Conservation (phyloP, 2,329 filamentous ascomycete genomes). For the Macroventuria anomochaeta region DNA sequence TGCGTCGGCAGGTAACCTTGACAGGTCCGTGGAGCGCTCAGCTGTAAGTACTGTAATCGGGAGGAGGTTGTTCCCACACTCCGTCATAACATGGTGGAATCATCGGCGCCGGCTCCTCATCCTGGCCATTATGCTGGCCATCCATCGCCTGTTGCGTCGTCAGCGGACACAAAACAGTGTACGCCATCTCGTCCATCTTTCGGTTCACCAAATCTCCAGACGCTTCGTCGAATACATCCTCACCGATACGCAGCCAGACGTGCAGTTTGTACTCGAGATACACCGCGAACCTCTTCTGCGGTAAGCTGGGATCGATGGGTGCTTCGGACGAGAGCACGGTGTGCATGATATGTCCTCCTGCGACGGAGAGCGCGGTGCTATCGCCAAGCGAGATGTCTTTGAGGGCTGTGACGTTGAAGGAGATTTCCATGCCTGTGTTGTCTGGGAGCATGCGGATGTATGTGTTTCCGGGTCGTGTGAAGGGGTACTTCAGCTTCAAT, state of each 20-base stretch:
- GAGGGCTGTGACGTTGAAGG: not conserved
- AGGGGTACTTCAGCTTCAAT: conserved; percentile 13
- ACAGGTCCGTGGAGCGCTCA: not conserved
- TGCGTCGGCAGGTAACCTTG: not conserved
- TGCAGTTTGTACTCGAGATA: conserved; percentile 17
- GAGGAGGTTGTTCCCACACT: conserved; percentile 8
- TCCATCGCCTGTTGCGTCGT: too few relatives aligned
- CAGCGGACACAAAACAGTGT: conserved; percentile 13
- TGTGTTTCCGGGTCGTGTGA: conserved; percentile 6
- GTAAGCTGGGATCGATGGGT: not conserved
- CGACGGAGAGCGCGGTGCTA: conserved; percentile 5
- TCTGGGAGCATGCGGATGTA: not conserved
- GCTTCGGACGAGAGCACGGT: not conserved
- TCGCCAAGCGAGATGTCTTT: conserved; percentile 1
- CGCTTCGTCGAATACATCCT: conserved; percentile 15
- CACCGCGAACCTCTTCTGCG: conserved; percentile 7
- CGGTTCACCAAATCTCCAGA: conserved; percentile 18
- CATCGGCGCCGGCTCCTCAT: not conserved
- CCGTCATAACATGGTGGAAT: conserved; percentile 13
- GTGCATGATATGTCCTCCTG: conserved; percentile 13
- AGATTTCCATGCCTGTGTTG: not conserved
- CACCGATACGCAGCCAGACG: conserved; percentile 17
- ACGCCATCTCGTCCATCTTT: conserved; percentile 21
- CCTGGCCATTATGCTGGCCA: not conserved
- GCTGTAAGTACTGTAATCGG: not conserved